These are phyloP conservation scores for Yarrowia divulgata DNA, from an alignment of 805 yeast species.

Conservation along the genomic window DNA sequence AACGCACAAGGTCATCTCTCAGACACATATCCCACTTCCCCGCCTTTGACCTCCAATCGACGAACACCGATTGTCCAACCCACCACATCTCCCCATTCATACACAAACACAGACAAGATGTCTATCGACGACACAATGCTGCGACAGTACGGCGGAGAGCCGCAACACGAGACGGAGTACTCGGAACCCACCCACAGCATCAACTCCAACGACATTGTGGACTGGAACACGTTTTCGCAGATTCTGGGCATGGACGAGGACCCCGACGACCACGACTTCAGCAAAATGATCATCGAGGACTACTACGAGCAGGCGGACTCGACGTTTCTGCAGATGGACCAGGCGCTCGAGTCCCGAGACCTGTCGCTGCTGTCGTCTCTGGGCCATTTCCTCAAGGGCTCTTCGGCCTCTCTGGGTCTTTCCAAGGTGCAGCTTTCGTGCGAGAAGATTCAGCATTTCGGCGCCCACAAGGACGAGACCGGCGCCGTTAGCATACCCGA, in stretches of 20 bases:
- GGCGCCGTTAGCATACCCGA: constrained; percentile 50
- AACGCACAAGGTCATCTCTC: not conserved
- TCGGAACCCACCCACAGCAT: constrained; percentile 39
- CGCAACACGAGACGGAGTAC: constrained; percentile 35
- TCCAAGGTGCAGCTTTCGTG: constrained; percentile 83
- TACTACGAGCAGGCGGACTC: constrained; percentile 88
- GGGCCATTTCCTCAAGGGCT: constrained; percentile 95
- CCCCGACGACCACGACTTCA: constrained; percentile 79
- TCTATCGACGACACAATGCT: constrained; percentile 37
- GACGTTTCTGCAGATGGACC: constrained; percentile 76
- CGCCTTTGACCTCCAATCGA: not conserved
- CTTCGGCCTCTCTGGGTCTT: constrained; percentile 92
- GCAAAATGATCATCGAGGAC: constrained; percentile 75
- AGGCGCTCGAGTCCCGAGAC: constrained; percentile 54
- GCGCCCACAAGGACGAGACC: constrained; percentile 56
- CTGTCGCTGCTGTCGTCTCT: constrained; percentile 69
- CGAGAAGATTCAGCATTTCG: constrained; percentile 92
- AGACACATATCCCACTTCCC: not conserved
- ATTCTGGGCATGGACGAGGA: constrained; percentile 95
- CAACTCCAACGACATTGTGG: constrained; percentile 63
- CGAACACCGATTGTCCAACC: not conserved
- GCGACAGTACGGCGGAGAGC: constrained; percentile 37
- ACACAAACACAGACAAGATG: constrained; percentile 3
- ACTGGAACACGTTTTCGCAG: constrained; percentile 89
- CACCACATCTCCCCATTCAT: no score